Base-by-base conservation (phyloP, 371 early-diverging fungal genomes). In the Zancudomyces culisetae region DNA sequence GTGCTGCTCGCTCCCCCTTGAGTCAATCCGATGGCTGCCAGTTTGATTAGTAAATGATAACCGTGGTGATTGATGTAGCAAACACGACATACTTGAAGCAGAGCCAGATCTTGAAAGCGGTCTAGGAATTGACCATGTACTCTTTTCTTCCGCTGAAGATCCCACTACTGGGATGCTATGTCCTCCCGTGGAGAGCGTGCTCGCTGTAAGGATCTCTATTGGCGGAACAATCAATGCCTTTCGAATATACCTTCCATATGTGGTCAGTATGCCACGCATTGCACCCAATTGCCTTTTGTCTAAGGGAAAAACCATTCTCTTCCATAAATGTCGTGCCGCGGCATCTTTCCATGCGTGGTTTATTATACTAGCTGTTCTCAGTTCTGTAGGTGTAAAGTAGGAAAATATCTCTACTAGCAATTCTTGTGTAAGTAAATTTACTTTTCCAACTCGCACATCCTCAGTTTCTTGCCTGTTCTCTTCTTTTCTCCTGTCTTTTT, bases 61-160 rank as follows among this genome's bases (percentile, higher is more conserved):
- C 26, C 10, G 39, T 39, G 35, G 53, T 43, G 13, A 47, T n/a
- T 23, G 53, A 13, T 21, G 50, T 51, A 3, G 39, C 30, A 21
- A 45, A 28, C 12, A 42, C 24, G 24, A 45, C 27, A 28, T 2
- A 21, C 18, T 2, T 3, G 65, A 66, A 3, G 42, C 30, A 3
- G 67, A 64, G 3, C 61, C 66, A 2, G 66, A 62, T 21, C 66
- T 60, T 29, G 66, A 65, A 21, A 66, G 45, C 15, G 62, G 62
- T 24, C 55, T 43, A 18, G 62, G 61, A 8, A 62, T 40, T 22
- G 66, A 58, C 66, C 63, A 63, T n/a, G n/a, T n/a, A 6, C 10
- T 10, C 42, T 53, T 49, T n/a, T 63, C 54, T 8, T 57, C 43
- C 28, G 43, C 60, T 0, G 60, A 64, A 26, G 54, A 45, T 53